Conservation (phyloP, 2,329 filamentous ascomycete species). For the Microdochium bolleyi region DNA sequence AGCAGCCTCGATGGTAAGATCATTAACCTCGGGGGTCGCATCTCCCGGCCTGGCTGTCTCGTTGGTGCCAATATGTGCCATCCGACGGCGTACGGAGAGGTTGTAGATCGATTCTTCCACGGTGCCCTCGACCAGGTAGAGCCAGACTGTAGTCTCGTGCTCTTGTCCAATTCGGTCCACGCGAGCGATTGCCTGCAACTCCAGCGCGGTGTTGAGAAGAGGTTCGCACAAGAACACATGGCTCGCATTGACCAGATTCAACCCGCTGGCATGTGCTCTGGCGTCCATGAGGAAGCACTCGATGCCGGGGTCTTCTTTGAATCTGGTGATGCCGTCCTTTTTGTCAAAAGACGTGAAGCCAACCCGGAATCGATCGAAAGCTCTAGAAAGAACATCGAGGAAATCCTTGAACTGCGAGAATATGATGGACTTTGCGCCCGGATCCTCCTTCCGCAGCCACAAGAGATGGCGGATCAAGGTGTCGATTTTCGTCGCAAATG, state of each 20-base stretch:
- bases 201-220: conserved; percentile 84
- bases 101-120: conserved; percentile 91
- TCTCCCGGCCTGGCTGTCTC: conserved; percentile 28
- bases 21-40: conserved; percentile 37
- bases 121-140: conserved; percentile 85
- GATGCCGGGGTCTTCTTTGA: conserved; percentile 63
- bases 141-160: conserved; percentile 85
- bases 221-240: conserved; percentile 95
- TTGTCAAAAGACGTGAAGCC: conserved; percentile 64
- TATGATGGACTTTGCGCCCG: conserved; percentile 84
- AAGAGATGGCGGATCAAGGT: conserved; percentile 72
- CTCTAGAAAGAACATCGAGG: conserved; percentile 61
- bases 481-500: conserved; percentile 87
- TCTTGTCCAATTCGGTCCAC: conserved; percentile 92
- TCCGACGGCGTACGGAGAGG: conserved; percentile 68
- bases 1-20: conserved; percentile 66
- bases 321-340: conserved; percentile 61
- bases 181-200: conserved; percentile 89
- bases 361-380: conserved; percentile 66
- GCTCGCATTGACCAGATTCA: conserved; percentile 87
- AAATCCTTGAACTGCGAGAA: conserved; percentile 72
- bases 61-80: conserved; percentile 63
- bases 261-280: conserved; percentile 76
- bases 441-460: conserved; percentile 78
- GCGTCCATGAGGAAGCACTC: conserved; percentile 89